A percentile compares a stretch with the other conserved stretches of the same genome.
These are phyloP conservation scores for Nakazawaea wickerhamii DNA, from an alignment of 805 yeast genomes.

Conservation along the genomic window DNA sequence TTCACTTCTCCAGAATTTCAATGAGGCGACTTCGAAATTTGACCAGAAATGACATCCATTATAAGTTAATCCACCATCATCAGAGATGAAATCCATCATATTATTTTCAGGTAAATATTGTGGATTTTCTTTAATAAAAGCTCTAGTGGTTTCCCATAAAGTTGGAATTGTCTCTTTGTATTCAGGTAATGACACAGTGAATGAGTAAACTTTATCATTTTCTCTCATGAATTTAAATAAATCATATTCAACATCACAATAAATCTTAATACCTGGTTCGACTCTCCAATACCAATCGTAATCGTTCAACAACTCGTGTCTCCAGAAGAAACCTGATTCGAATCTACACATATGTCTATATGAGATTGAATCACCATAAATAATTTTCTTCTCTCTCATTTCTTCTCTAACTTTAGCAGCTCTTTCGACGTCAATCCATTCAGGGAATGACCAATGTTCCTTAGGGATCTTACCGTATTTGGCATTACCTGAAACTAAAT, in stretches of 20 bases:
- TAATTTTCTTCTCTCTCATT: constrained; percentile 46
- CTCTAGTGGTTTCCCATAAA: constrained; percentile 66
- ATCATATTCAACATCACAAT: constrained; percentile 79
- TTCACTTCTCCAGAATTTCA: constrained; percentile 68
- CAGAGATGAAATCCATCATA: constrained; percentile 63
- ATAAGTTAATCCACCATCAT: constrained; percentile 64
- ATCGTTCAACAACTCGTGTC: constrained; percentile 67
- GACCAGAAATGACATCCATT: constrained; percentile 91
- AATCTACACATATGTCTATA: constrained; percentile 91
- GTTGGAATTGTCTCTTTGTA: constrained; percentile 67
- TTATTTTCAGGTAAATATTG: constrained; percentile 54
- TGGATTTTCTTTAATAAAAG: constrained; percentile 56
- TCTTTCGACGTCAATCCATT: constrained; percentile 67
- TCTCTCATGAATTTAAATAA: constrained; percentile 79
- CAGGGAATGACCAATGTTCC: constrained; percentile 86
- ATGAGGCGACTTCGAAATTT: constrained; percentile 76
- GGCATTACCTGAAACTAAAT: constrained; percentile 70
- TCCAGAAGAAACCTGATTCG: constrained; percentile 85
- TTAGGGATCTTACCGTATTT: constrained; percentile 76
- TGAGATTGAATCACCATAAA: constrained; percentile 62
- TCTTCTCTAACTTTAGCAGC: constrained; percentile 53
- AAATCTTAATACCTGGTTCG: constrained; percentile 77
- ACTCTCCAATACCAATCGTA: constrained; percentile 94
- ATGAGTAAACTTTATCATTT: constrained; percentile 67
- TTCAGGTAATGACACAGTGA: constrained; percentile 76